Evolutionary conservation across 768 basidiomycete species (phyloP).

Genomic region (Kwoniella pini): DNA sequence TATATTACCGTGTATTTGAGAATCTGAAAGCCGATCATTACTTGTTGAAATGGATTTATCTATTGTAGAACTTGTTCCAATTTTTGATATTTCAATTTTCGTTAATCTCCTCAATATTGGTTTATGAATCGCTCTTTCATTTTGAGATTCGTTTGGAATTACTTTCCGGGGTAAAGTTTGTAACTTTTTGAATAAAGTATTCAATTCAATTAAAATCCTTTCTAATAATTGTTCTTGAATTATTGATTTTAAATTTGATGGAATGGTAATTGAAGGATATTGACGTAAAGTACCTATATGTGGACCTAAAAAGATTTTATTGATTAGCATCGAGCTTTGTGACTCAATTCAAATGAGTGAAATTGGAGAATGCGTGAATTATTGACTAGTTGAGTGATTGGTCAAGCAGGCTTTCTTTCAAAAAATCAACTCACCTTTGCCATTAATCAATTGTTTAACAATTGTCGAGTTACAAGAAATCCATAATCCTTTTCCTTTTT

Average conservation of each 20-base stretch:
- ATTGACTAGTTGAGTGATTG: background rate
- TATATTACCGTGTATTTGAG: constrained; percentile 3
- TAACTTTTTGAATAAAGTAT: background rate
- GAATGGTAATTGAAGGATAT: constrained; percentile 10
- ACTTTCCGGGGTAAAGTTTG: background rate
- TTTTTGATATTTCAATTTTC: background rate
- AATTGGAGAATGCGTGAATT: no score
- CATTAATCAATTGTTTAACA: background rate
- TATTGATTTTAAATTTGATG: constrained; percentile 4
- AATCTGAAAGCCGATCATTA: no score
- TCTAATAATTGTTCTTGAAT: constrained; percentile 9
- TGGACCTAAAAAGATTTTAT: constrained; percentile 8
- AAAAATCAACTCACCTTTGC: constrained; percentile 9
- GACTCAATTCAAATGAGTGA: background rate
- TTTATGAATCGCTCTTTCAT: background rate
- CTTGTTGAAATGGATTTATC: no score
- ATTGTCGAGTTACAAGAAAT: constrained; percentile 1
- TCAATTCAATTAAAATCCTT: constrained; percentile 7
- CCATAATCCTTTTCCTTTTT: constrained; percentile 18
- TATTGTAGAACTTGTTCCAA: no score
- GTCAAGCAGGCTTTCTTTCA: no score
- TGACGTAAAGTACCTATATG: constrained; percentile 11
- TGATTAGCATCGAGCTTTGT: background rate
- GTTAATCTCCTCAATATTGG: constrained; percentile 5
- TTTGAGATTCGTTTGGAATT: background rate